A percentile compares a stretch with the other conserved stretches of the same genome.
These are phyloP conservation scores for Fraxinus angustifolia DNA, from an alignment of 305 asterid species.

Conservation along the genomic window DNA sequence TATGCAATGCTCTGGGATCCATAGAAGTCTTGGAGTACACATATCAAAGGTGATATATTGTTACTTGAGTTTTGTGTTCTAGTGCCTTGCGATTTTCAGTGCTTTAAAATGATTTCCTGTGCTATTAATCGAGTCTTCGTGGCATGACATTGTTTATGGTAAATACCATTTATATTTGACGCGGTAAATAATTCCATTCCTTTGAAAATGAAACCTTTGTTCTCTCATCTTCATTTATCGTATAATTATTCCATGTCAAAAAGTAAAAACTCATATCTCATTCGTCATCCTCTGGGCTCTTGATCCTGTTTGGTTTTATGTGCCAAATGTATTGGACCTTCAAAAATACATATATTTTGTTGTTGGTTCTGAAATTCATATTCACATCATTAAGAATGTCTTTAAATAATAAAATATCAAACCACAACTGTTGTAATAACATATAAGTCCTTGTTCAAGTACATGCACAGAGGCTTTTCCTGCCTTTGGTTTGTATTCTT, in stretches of 20 bases:
- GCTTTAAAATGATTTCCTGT: conserved; percentile 7
- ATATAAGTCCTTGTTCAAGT: not conserved
- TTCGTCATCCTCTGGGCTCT: not conserved
- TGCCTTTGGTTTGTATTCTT: not conserved
- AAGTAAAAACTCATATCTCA: not conserved
- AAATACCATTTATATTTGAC: not conserved
- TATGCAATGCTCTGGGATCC: conserved; percentile 99
- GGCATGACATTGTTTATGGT: not conserved
- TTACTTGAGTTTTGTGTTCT: not conserved
- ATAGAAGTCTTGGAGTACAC: conserved; percentile 99
- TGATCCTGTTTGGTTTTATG: not conserved
- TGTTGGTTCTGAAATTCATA: not conserved
- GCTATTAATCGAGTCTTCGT: not conserved
- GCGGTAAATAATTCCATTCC: not conserved
- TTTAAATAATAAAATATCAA: not conserved
- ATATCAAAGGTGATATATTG: conserved; percentile 76
- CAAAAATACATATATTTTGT: not conserved
- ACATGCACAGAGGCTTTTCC: not conserved
- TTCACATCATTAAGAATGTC: not conserved
- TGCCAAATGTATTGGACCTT: not conserved
- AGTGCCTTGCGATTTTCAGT: not conserved
- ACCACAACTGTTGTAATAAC: not conserved
- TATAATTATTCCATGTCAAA: not conserved
- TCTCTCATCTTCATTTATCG: not conserved
- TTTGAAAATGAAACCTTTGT: not conserved